These are phyloP conservation scores for Entonaema liquescens DNA, from an alignment of 495 filamentous ascomycete species.

Conservation along the genomic window DNA sequence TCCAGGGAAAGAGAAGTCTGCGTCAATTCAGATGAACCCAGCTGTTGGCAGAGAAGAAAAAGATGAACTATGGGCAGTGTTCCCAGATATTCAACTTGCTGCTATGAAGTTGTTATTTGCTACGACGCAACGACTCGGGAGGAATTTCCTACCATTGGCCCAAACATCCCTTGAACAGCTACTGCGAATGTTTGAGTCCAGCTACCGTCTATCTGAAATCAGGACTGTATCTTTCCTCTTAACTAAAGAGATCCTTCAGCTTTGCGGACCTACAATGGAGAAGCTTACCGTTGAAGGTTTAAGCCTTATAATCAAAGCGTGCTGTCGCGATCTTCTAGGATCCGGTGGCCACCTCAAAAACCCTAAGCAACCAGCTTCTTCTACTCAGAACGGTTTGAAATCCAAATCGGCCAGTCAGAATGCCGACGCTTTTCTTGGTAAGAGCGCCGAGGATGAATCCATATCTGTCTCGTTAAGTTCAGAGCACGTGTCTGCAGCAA, in stretches of 20 bases:
- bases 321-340: slow-evolving; percentile 71
- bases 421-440: slow-evolving; percentile 52
- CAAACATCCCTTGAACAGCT: slow-evolving; percentile 72
- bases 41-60: slow-evolving; percentile 80
- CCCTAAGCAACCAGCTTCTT: slow-evolving; percentile 37
- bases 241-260: slow-evolving; percentile 62
- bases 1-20: slow-evolving; percentile 41
- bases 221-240: slow-evolving; percentile 69
- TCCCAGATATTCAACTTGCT: slow-evolving; percentile 78
- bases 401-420: slow-evolving; percentile 48
- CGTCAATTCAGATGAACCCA: slow-evolving; percentile 62
- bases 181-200: slow-evolving; percentile 71
- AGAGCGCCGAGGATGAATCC: slow-evolving; percentile 47
- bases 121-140: slow-evolving; percentile 63
- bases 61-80: slow-evolving; percentile 72
- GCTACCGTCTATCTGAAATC: slow-evolving; percentile 64
- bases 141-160: slow-evolving; percentile 61
- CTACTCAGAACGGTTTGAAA: slow-evolving; percentile 42
- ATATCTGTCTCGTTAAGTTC: slow-evolving; percentile 45
- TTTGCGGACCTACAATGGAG: slow-evolving; percentile 69
- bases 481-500: slow-evolving; percentile 57
- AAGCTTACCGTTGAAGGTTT: slow-evolving; percentile 69
- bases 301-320: slow-evolving; percentile 62
- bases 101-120: slow-evolving; percentile 66
- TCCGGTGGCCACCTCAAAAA: slow-evolving; percentile 49